Percentiles rank a stretch among this genome's conserved stretches.
Conservation (phyloP, 73 alveolate species). For the Tetrahymena borealis region DNA sequence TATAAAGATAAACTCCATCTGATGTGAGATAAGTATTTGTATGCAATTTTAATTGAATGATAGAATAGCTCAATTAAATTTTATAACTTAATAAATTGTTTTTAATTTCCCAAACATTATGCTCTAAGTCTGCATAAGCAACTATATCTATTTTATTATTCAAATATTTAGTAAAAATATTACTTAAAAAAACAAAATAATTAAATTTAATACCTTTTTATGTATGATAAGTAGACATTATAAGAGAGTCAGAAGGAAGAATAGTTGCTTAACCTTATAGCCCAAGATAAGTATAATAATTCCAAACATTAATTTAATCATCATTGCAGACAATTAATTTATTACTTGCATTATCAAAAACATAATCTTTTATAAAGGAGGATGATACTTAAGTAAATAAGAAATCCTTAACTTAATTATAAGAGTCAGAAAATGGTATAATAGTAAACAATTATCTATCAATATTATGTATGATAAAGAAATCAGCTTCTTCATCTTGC, state of each 20-base stretch:
- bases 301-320: background rate
- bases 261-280: background rate
- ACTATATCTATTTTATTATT: background rate
- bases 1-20: background rate
- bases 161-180: background rate
- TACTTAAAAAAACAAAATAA: background rate
- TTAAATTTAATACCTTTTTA: background rate
- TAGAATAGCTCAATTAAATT: background rate
- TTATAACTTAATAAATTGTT: background rate
- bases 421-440: background rate
- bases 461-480: background rate
- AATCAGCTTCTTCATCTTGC: background rate
- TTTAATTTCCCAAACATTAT: background rate
- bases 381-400: background rate
- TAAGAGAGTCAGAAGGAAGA: background rate
- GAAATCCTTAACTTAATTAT: background rate
- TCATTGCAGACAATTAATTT: background rate
- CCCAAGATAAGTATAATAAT: background rate
- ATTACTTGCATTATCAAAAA: background rate
- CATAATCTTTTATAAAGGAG: background rate
- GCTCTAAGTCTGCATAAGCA: background rate
- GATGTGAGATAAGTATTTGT: background rate
- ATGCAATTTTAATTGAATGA: background rate
- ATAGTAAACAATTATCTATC: background rate
- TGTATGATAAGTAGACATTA: background rate